Conservation (phyloP, 257 asterid genomes). For the Solanum arcanum region DNA sequence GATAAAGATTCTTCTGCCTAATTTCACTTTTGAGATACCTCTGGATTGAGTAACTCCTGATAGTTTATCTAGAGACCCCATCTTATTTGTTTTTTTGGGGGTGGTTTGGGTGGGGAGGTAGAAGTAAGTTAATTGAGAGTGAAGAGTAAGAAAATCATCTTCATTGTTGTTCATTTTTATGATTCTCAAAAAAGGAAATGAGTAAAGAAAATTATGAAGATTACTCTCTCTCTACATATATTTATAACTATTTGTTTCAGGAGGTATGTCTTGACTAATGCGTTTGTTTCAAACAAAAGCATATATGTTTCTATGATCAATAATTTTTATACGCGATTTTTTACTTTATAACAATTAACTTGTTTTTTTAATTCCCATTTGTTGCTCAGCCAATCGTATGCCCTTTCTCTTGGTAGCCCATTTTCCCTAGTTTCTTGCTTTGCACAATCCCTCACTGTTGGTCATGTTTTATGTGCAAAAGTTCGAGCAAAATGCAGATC, state of each 20-base stretch:
- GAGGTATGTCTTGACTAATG: no score
- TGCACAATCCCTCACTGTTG: not conserved
- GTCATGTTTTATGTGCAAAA: not conserved
- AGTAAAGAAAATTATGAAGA: no score
- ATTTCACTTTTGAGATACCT: not conserved
- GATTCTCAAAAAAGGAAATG: no score
- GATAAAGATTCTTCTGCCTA: not conserved
- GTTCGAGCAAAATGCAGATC: not conserved
- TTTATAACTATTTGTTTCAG: no score
- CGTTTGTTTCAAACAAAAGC: no score
- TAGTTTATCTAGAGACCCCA: not conserved
- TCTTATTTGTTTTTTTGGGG: not conserved
- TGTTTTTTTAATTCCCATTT: not conserved
- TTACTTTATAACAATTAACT: no score
- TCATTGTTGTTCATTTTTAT: no score
- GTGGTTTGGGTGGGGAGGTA: not conserved
- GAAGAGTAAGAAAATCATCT: no score
- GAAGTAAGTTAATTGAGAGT: not conserved
- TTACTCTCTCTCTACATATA: no score
- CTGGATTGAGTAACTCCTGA: not conserved
- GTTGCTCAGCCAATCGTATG: not conserved
- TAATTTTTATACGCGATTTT: no score
- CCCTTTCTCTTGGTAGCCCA: not conserved
- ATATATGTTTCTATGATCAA: no score
- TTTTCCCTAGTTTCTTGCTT: not conserved